Conservation (phyloP, 2,329 filamentous ascomycete species). For the Sphaerostilbella broomeana region DNA sequence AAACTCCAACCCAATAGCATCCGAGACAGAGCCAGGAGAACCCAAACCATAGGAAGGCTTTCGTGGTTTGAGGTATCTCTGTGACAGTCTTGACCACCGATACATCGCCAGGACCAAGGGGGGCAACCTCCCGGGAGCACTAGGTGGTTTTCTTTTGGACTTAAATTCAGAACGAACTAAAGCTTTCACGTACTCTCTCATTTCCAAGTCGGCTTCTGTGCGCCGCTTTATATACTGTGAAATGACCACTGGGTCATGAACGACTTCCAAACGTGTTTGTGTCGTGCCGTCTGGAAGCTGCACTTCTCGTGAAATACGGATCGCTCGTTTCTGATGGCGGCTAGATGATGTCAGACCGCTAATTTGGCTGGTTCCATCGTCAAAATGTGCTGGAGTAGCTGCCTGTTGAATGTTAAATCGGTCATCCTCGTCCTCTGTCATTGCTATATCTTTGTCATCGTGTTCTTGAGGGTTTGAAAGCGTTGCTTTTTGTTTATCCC, state of each 20-base stretch:
- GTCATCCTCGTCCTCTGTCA: constrained; percentile 56
- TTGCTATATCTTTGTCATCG: constrained; percentile 53
- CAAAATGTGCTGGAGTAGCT: constrained; percentile 58
- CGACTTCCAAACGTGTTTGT: constrained; percentile 58
- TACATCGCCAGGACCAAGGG: constrained; percentile 16
- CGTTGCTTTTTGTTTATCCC: constrained; percentile 78
- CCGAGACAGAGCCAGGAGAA: constrained; percentile 23
- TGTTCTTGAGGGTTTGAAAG: constrained; percentile 66
- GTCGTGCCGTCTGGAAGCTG: constrained; percentile 39
- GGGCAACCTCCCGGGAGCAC: constrained; percentile 16
- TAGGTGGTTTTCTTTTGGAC: constrained; percentile 10
- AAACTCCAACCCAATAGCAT: constrained; percentile 29
- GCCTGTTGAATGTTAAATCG: constrained; percentile 66
- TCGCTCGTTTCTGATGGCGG: constrained; percentile 59
- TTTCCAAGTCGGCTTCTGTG: constrained; percentile 62
- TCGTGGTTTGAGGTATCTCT: constrained; percentile 9
- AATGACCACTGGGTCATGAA: constrained; percentile 81
- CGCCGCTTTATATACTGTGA: constrained; percentile 78
- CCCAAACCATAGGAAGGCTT: constrained; percentile 20
- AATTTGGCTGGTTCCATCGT: constrained; percentile 77
- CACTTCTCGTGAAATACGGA: constrained; percentile 65
- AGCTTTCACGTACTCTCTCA: constrained; percentile 57
- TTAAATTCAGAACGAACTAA: constrained; percentile 10
- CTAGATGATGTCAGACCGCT: constrained; percentile 61
- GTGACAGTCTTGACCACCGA: constrained; percentile 17